Conservation (phyloP, 2,329 filamentous ascomycete genomes). For the Apiospora phragmitis region DNA sequence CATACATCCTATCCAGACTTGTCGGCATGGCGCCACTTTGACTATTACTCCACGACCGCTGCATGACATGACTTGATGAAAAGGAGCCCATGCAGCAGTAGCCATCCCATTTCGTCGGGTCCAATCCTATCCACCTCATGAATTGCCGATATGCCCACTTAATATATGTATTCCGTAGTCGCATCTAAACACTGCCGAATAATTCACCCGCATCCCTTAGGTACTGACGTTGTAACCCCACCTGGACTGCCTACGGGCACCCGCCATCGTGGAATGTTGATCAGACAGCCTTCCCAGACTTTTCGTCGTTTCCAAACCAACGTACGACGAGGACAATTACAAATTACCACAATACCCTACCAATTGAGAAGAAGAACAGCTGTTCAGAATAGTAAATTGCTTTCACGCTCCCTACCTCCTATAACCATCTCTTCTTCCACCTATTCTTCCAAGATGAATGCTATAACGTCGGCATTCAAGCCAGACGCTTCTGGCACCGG, state of each 20-base stretch:
- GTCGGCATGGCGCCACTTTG: not conserved
- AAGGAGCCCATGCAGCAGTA: not conserved
- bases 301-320: not conserved
- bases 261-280: not conserved
- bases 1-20: not conserved
- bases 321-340: not conserved
- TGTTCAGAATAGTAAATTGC: not conserved
- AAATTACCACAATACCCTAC: not conserved
- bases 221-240: not conserved
- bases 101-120: not conserved
- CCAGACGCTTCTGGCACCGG: constrained; percentile 39
- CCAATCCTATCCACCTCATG: not conserved
- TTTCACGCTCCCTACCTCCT: not conserved
- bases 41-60: not conserved
- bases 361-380: not conserved
- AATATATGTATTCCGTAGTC: too few species aligned
- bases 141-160: not conserved
- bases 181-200: not conserved
- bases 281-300: not conserved
- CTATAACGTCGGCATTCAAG: constrained; percentile 39
- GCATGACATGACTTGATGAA: not conserved
- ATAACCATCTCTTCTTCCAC: not conserved
- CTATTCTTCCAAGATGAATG: constrained; percentile 39
- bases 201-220: not conserved
- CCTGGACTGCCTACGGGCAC: not conserved